phyloP scores from a whole-genome alignment of 1,284 basidiomycete genomes.

The Ustilago bromivora region DNA sequence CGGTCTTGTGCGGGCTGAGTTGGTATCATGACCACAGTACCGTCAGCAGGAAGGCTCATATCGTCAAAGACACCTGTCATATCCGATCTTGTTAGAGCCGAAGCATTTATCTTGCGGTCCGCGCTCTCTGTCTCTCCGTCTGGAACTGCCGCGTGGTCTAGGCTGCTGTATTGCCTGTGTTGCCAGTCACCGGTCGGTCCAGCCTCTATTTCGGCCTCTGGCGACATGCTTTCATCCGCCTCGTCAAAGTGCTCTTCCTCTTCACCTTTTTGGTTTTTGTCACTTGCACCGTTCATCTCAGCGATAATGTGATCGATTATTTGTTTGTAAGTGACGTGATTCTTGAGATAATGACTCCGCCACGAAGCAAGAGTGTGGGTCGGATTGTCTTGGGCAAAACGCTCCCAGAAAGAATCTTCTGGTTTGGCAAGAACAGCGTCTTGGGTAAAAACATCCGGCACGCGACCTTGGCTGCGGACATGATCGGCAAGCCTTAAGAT shows the following conservation, averaged over 20 bases:
- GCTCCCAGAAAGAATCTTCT: slow-evolving; percentile 30
- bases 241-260: background rate
- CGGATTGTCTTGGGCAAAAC: slow-evolving; percentile 13
- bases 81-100: background rate
- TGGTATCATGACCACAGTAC: slow-evolving; percentile 32
- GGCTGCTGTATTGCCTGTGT: background rate
- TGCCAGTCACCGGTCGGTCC: background rate
- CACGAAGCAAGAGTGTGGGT: slow-evolving; percentile 35
- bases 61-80: background rate
- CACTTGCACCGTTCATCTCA: slow-evolving; percentile 3
- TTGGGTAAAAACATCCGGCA: slow-evolving; percentile 12
- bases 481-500: slow-evolving; percentile 10
- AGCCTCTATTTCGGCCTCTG: background rate
- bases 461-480: slow-evolving; percentile 5
- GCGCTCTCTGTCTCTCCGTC: background rate
- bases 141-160: background rate
- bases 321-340: slow-evolving; percentile 26
- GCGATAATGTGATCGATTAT: slow-evolving; percentile 14
- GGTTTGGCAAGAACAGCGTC: slow-evolving; percentile 22
- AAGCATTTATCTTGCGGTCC: background rate
- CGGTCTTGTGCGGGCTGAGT: background rate
- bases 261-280: slow-evolving; percentile 7
- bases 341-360: slow-evolving; percentile 44
- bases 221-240: background rate
- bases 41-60: slow-evolving; percentile 14